These are phyloP conservation scores for Candida gorgasii DNA, from an alignment of 805 yeast species.

Conservation along the genomic window DNA sequence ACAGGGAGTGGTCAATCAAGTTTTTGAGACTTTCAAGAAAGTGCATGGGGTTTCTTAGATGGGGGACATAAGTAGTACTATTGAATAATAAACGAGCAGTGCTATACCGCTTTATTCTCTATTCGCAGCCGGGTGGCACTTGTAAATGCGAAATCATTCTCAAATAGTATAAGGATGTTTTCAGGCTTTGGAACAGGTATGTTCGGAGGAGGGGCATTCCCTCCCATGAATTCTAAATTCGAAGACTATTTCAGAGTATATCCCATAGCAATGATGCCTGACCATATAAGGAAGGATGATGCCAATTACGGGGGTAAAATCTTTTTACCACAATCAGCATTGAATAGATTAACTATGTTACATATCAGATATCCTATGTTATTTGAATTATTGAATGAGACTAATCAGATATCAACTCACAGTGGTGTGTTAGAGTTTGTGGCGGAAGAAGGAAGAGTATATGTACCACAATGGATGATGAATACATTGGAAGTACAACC, in stretches of 20 bases:
- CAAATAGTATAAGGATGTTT: conserved; percentile 28
- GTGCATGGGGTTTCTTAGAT: conserved; percentile 2
- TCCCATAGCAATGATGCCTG: conserved; percentile 90
- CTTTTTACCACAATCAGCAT: conserved; percentile 89
- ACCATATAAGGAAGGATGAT: conserved; percentile 64
- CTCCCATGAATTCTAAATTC: conserved; percentile 47
- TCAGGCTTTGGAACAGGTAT: conserved; percentile 42
- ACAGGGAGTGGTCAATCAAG: conserved; percentile 21
- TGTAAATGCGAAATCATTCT: neutral
- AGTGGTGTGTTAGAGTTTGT: conserved; percentile 95
- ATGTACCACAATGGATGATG: conserved; percentile 97
- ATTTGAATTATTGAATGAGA: conserved; percentile 75
- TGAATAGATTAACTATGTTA: conserved; percentile 83
- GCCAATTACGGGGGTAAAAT: conserved; percentile 96
- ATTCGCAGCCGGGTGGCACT: neutral
- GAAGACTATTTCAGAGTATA: conserved; percentile 91
- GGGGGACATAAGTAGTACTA: neutral
- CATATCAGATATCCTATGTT: conserved; percentile 96
- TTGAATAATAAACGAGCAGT: too few relatives aligned
- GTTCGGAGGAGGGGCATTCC: conserved; percentile 34
- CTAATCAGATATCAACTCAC: conserved; percentile 61
- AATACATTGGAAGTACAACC: conserved; percentile 67
- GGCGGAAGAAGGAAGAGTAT: conserved; percentile 96
- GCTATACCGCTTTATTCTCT: too few relatives aligned
- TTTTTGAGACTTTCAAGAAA: conserved; percentile 14